Evolutionary conservation across 192 early-diverging fungal species (phyloP).

Genomic region (Chytriomyces sp.): DNA sequence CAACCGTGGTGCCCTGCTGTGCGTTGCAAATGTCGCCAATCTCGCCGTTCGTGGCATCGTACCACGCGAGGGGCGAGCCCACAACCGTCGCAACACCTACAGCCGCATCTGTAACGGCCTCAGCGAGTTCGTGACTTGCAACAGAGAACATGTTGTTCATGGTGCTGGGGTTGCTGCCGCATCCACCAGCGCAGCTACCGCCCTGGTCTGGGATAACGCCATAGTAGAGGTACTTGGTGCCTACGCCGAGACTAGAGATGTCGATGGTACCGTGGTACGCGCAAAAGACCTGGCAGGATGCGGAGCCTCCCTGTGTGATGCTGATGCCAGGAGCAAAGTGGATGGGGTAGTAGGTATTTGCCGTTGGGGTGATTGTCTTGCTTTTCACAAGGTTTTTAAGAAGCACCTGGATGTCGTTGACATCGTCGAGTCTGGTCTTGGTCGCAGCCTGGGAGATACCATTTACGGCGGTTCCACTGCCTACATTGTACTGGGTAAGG

Average conservation of each 20-base stretch:
- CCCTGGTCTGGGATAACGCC: conserved; percentile 41
- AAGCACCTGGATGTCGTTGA: neutral
- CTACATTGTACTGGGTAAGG: conserved; percentile 6
- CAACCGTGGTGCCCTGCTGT: neutral
- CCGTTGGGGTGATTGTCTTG: conserved; percentile 31
- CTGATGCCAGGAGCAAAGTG: conserved; percentile 33
- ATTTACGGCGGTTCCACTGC: neutral
- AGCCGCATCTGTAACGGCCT: conserved; percentile 36
- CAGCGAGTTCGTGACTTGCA: conserved; percentile 34
- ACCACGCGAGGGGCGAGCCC: conserved; percentile 33
- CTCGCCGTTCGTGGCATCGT: conserved; percentile 36
- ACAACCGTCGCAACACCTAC: conserved; percentile 29
- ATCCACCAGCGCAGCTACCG: conserved; percentile 31
- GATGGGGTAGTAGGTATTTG: conserved; percentile 38
- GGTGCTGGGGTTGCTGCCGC: conserved; percentile 1
- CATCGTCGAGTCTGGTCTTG: neutral
- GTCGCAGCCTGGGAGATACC: neutral
- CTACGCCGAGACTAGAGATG: neutral
- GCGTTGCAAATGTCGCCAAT: conserved; percentile 3
- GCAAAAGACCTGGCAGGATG: neutral
- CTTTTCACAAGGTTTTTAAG: conserved; percentile 5
- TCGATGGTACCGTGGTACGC: conserved; percentile 34
- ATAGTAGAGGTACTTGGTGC: conserved; percentile 29
- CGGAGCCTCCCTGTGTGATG: neutral
- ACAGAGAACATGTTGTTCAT: conserved; percentile 42